Conservation (phyloP, 805 yeast species). For the Kazachstania kunashirensis region DNA sequence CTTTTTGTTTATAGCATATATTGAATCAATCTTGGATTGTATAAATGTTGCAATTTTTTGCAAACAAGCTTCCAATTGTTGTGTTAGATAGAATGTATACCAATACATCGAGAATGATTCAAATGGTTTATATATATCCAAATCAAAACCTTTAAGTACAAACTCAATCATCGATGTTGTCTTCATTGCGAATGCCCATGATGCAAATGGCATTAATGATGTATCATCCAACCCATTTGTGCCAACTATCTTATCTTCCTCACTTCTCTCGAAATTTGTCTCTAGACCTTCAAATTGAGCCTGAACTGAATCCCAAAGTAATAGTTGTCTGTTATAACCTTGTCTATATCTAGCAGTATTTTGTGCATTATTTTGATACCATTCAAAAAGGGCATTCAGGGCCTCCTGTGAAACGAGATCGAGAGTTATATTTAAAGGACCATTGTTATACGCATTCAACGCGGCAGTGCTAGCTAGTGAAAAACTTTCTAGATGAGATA, state of each 20-base stretch:
- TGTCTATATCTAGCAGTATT: conserved; percentile 82
- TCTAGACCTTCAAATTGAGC: conserved; percentile 64
- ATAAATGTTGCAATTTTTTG: conserved; percentile 29
- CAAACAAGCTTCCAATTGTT: conserved; percentile 38
- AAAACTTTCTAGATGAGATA: conserved; percentile 37
- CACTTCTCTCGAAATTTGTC: conserved; percentile 28
- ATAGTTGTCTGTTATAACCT: conserved; percentile 45
- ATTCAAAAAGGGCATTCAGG: conserved; percentile 37
- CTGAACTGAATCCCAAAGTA: conserved; percentile 72
- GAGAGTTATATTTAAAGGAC: conserved; percentile 3
- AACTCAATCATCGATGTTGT: conserved; percentile 62
- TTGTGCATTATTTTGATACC: conserved; percentile 40
- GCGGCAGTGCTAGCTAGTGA: conserved; percentile 14
- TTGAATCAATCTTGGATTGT: conserved; percentile 26
- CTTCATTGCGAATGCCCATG: conserved; percentile 61
- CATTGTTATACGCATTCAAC: background rate
- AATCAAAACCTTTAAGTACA: conserved; percentile 63
- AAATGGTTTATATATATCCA: conserved; percentile 61
- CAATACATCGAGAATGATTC: conserved; percentile 63
- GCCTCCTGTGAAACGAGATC: conserved; percentile 33
- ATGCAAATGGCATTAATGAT: conserved; percentile 55
- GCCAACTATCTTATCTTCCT: conserved; percentile 12
- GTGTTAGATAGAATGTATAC: conserved; percentile 47
- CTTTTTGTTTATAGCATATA: conserved; percentile 31
- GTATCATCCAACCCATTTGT: conserved; percentile 9